phyloP scores from a whole-genome alignment of 2,329 filamentous ascomycete species.

The Penicillium decumbens region DNA sequence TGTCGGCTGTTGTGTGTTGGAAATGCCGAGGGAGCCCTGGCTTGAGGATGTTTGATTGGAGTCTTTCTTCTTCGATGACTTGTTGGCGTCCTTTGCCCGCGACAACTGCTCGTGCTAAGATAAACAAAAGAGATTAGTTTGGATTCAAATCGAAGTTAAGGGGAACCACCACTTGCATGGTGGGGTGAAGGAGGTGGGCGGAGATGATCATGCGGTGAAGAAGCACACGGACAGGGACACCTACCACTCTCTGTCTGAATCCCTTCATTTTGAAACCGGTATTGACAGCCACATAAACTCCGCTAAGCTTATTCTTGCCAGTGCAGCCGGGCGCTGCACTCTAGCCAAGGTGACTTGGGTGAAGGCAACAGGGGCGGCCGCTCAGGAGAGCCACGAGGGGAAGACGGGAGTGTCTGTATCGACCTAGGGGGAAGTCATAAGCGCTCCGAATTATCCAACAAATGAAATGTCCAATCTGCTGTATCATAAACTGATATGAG shows the following conservation, averaged over 20 bases:
- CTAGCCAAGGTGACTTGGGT: conserved; percentile 30
- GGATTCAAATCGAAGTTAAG: conserved; percentile 1
- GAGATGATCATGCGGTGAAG: conserved; percentile 25
- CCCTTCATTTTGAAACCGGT: conserved; percentile 73
- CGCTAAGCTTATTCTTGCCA: conserved; percentile 27
- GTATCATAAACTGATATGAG: not conserved
- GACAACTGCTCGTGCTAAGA: conserved; percentile 74
- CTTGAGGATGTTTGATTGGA: conserved; percentile 74
- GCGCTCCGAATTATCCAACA: conserved; percentile 21
- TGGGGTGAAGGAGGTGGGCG: conserved; percentile 27
- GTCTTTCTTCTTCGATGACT: conserved; percentile 65
- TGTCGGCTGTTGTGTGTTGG: conserved; percentile 52
- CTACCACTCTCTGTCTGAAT: conserved; percentile 95
- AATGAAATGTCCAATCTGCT: not conserved
- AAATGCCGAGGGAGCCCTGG: conserved; percentile 48
- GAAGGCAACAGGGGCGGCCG: conserved; percentile 19
- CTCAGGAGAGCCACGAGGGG: conserved; percentile 25
- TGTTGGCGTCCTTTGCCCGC: conserved; percentile 79
- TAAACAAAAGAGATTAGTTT: conserved; percentile 8
- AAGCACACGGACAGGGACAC: conserved; percentile 38
- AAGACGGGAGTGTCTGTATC: conserved; percentile 27
- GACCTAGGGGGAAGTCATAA: conserved; percentile 29
- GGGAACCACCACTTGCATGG: conserved; percentile 4
- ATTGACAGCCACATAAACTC: conserved; percentile 37
- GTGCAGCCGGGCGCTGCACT: conserved; percentile 36